Evolutionary conservation across 805 yeast species (phyloP).

Genomic region (Yamadazyma sp.): DNA sequence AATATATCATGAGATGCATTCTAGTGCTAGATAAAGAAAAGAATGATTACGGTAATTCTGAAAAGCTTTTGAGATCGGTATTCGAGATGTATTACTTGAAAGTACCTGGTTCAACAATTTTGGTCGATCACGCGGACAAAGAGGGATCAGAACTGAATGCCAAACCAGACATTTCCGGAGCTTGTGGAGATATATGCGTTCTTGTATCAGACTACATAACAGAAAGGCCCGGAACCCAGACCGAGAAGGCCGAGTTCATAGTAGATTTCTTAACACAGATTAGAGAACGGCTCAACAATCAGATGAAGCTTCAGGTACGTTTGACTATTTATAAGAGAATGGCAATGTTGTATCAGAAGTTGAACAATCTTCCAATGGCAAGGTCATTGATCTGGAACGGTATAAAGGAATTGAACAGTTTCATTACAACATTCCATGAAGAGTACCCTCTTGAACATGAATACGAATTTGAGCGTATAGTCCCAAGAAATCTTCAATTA

Average conservation of each 20-base stretch:
- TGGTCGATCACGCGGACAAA: too few relatives aligned
- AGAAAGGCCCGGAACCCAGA: slow-evolving; percentile 17
- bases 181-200: slow-evolving; percentile 23
- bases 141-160: background rate
- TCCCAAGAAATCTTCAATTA: slow-evolving; percentile 22
- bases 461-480: slow-evolving; percentile 9
- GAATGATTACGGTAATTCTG: slow-evolving; percentile 18
- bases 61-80: slow-evolving; percentile 23
- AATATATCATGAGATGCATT: slow-evolving; percentile 31
- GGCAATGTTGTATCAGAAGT: slow-evolving; percentile 27
- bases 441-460: slow-evolving; percentile 20
- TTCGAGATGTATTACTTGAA: slow-evolving; percentile 33
- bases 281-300: slow-evolving; percentile 18
- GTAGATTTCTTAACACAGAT: slow-evolving; percentile 30
- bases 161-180: slow-evolving; percentile 2
- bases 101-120: slow-evolving; percentile 5
- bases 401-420: slow-evolving; percentile 20
- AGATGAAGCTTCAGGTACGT: slow-evolving; percentile 22
- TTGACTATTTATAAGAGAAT: slow-evolving; percentile 27
- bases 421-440: slow-evolving; percentile 16
- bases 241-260: slow-evolving; percentile 24
- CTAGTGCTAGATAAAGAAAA: slow-evolving; percentile 18
- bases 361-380: slow-evolving; percentile 24
- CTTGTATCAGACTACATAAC: slow-evolving; percentile 27
- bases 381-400: slow-evolving; percentile 26